These are phyloP conservation scores for Balamuthia mandrillaris DNA, from an alignment of 208 protist species.

Conservation along the genomic window DNA sequence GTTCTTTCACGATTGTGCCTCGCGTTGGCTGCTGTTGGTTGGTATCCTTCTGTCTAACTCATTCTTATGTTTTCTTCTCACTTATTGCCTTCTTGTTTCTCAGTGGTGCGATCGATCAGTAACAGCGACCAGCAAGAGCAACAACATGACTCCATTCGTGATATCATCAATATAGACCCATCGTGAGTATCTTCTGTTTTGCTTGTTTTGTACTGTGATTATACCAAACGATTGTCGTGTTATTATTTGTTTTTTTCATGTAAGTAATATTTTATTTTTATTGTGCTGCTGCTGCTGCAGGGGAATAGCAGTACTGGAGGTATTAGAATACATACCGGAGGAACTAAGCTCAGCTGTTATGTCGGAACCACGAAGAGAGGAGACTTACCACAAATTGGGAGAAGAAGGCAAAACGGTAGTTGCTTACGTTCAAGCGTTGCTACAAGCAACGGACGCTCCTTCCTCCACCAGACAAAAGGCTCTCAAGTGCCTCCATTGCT, in stretches of 20 bases:
- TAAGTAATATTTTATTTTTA: too few species aligned
- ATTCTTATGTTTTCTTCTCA: not conserved
- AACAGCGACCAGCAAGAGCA: not conserved
- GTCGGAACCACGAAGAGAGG: slow-evolving; percentile 1
- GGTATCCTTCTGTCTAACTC: not conserved
- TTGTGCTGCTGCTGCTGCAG: not conserved
- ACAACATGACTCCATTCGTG: too few species aligned
- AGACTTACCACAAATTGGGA: not conserved
- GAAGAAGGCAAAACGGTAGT: not conserved
- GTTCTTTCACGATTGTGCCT: slow-evolving; percentile 8
- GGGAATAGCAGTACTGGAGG: not conserved
- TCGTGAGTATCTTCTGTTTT: too few species aligned
- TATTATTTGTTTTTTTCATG: too few species aligned
- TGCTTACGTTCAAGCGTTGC: not conserved
- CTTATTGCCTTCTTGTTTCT: not conserved
- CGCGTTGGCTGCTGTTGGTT: slow-evolving; percentile 7
- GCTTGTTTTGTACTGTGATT: too few species aligned
- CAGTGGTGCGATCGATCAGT: not conserved
- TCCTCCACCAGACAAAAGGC: too few species aligned
- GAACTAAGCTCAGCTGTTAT: slow-evolving; percentile 5
- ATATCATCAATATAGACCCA: too few species aligned
- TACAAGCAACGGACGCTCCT: too few species aligned
- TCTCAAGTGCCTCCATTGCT: too few species aligned
- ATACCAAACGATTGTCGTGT: too few species aligned
- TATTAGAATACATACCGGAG: slow-evolving; percentile 14